phyloP scores from a whole-genome alignment of 345 rosid genomes.

The Euphorbia tirucalli region DNA sequence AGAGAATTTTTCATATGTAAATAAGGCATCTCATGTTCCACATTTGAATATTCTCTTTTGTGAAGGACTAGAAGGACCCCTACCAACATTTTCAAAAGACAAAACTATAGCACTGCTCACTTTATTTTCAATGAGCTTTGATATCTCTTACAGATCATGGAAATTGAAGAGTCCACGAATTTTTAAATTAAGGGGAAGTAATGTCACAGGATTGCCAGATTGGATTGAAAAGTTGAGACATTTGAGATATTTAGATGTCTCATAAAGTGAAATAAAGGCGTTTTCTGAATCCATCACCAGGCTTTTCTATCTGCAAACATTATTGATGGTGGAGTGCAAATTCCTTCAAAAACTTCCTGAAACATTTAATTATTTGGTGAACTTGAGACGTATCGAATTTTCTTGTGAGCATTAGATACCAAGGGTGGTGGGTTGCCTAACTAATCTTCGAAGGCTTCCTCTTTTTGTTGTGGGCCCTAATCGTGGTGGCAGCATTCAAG shows the following conservation, averaged over 20 bases:
- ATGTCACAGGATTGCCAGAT: background rate
- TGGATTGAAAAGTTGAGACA: conserved; percentile 20
- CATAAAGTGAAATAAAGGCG: background rate
- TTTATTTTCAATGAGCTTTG: background rate
- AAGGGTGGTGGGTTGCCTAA: background rate
- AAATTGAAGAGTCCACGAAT: background rate
- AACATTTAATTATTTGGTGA: no score
- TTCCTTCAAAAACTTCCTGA: no score
- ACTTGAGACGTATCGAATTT: no score
- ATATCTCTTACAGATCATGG: background rate
- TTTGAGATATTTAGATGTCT: conserved; percentile 27
- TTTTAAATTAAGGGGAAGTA: background rate
- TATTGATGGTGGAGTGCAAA: no score
- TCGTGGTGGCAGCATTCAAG: background rate
- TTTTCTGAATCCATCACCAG: conserved; percentile 19
- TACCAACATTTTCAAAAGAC: background rate
- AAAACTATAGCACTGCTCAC: background rate
- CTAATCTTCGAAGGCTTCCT: background rate
- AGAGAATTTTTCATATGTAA: background rate
- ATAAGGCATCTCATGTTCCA: background rate
- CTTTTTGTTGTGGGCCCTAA: background rate
- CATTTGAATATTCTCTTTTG: background rate
- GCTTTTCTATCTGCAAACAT: conserved; percentile 1
- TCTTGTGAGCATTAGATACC: conserved; percentile 3
- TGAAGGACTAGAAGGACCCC: no score